These are phyloP conservation scores for Aureobasidium subglaciale DNA, from an alignment of 2,329 filamentous ascomycete species.

Conservation along the genomic window DNA sequence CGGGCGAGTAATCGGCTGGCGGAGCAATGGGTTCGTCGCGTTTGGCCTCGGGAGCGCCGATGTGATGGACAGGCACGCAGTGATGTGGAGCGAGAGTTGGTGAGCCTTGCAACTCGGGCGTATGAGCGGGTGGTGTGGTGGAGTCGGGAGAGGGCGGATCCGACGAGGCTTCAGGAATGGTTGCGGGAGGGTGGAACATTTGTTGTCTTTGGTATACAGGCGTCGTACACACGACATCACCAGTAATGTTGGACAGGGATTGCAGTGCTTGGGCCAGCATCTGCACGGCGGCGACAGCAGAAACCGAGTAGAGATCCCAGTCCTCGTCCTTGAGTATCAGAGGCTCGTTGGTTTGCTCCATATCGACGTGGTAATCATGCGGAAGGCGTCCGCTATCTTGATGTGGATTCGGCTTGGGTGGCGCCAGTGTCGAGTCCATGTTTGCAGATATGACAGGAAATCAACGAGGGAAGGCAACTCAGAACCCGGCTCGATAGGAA, in stretches of 20 bases:
- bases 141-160: slow-evolving; percentile 27
- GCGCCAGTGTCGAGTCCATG: not conserved
- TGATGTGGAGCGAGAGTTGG: slow-evolving; percentile 33
- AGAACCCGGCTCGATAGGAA: not conserved
- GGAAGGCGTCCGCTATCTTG: slow-evolving; percentile 12
- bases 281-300: slow-evolving; percentile 67
- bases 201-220: slow-evolving; percentile 53
- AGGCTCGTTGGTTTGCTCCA: slow-evolving; percentile 23
- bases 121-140: slow-evolving; percentile 13
- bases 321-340: slow-evolving; percentile 29
- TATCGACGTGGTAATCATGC: slow-evolving; percentile 13
- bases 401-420: slow-evolving; percentile 13
- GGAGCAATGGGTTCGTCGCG: slow-evolving; percentile 41
- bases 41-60: slow-evolving; percentile 45
- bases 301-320: slow-evolving; percentile 66
- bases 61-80: slow-evolving; percentile 30
- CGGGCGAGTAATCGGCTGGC: slow-evolving; percentile 18
- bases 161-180: slow-evolving; percentile 39
- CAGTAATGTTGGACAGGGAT: slow-evolving; percentile 62
- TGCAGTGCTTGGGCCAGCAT: slow-evolving; percentile 57
- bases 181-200: slow-evolving; percentile 52
- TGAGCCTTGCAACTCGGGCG: slow-evolving; percentile 32
- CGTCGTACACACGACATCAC: slow-evolving; percentile 75
- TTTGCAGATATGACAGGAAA: not conserved
- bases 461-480: not conserved